phyloP scores from a whole-genome alignment of 495 filamentous ascomycete genomes.

The Penicillium pancosmium region DNA sequence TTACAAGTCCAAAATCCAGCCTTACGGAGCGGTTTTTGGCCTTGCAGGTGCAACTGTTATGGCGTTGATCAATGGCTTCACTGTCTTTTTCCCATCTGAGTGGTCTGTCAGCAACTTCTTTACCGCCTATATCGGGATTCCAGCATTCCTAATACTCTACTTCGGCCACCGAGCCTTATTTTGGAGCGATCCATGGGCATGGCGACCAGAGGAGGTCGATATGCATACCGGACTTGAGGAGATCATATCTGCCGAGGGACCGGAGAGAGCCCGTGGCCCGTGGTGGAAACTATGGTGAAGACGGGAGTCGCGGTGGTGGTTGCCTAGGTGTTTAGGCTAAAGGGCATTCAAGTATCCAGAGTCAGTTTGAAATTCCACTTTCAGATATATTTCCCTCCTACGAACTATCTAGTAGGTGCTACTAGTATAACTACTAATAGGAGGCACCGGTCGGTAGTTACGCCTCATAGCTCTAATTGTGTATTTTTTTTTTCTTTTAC shows the following conservation, averaged over 20 bases:
- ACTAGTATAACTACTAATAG: no score
- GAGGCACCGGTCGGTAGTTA: no score
- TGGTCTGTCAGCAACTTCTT: constrained; percentile 58
- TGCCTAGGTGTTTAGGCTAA: no score
- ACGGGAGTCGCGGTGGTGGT: no score
- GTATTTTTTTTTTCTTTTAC: no score
- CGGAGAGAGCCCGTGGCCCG: constrained; percentile 32
- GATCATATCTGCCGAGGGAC: constrained; percentile 54
- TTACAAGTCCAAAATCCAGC: constrained; percentile 55
- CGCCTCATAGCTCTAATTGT: no score
- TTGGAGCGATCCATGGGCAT: constrained; percentile 56
- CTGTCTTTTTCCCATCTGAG: constrained; percentile 60
- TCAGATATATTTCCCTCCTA: no score
- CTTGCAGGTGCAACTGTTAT: constrained; percentile 54
- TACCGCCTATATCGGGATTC: constrained; percentile 65
- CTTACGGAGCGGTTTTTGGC: constrained; percentile 53
- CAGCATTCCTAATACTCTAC: constrained; percentile 59
- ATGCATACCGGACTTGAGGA: constrained; percentile 57
- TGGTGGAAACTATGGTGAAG: constrained; percentile 35
- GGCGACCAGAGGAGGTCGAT: constrained; percentile 55
- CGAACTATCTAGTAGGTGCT: no score
- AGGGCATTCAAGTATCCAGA: background rate
- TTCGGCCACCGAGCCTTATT: constrained; percentile 51
- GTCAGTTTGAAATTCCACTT: background rate
- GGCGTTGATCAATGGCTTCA: constrained; percentile 63